These are phyloP conservation scores for Tulasnella sp. DNA, from an alignment of 768 basidiomycete species.

Conservation along the genomic window DNA sequence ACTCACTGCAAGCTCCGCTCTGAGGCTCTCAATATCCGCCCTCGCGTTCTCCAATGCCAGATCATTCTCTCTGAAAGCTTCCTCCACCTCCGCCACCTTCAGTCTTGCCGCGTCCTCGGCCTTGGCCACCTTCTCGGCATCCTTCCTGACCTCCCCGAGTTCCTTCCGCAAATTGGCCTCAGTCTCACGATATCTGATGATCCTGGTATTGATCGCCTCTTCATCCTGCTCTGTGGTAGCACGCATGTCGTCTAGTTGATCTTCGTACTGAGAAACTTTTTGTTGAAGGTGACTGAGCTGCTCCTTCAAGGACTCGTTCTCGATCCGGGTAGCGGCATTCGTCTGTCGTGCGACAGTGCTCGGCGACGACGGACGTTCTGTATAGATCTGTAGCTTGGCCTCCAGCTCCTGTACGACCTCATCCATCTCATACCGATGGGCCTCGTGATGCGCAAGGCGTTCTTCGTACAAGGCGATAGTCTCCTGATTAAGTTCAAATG, in stretches of 20 bases:
- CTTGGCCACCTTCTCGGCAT: constrained; percentile 50
- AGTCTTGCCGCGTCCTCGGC: constrained; percentile 49
- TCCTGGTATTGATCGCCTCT: constrained; percentile 43
- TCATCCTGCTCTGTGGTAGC: constrained; percentile 68
- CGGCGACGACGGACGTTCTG: constrained; percentile 28
- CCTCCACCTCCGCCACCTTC: constrained; percentile 77
- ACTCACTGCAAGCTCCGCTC: constrained; percentile 67
- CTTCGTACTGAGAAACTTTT: constrained; percentile 66
- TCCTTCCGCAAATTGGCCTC: constrained; percentile 65
- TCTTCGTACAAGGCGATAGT: constrained; percentile 94
- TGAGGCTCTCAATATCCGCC: constrained; percentile 73
- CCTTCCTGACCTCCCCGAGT: constrained; percentile 48
- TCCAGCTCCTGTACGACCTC: constrained; percentile 49
- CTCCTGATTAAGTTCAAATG: constrained; percentile 42
- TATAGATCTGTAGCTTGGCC: constrained; percentile 32
- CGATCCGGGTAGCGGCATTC: constrained; percentile 75
- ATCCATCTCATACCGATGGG: constrained; percentile 68
- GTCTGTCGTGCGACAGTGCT: constrained; percentile 31
- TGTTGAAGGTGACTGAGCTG: constrained; percentile 82
- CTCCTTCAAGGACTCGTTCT: constrained; percentile 84
- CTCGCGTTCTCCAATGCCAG: constrained; percentile 79
- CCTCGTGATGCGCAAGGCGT: constrained; percentile 57
- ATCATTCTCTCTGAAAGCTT: constrained; percentile 78
- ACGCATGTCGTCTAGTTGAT: constrained; percentile 68
- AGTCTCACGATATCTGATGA: constrained; percentile 59